A percentile compares a stretch with the other conserved stretches of the same genome.
phyloP scores from a whole-genome alignment of 148 eudicot species.

The Beta vulgaris region DNA sequence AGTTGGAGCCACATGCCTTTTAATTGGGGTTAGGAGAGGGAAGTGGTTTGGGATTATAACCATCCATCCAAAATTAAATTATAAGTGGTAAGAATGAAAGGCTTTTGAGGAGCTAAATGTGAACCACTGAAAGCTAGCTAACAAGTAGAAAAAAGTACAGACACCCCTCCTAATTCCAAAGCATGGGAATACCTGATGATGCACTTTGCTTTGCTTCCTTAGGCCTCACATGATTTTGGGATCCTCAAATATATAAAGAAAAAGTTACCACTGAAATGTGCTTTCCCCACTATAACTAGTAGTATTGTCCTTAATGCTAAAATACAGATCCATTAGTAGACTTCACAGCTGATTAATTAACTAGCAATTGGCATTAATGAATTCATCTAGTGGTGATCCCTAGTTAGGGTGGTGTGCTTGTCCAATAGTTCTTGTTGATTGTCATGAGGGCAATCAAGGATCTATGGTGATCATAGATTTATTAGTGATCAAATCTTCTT shows the following conservation, averaged over 20 bases:
- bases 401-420: too few relatives aligned
- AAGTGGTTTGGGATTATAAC: not conserved
- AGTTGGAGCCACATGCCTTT: slow-evolving; percentile 21
- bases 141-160: not conserved
- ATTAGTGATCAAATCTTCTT: too few relatives aligned
- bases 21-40: not conserved
- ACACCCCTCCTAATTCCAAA: not conserved
- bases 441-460: too few relatives aligned
- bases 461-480: too few relatives aligned
- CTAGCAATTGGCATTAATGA: not conserved
- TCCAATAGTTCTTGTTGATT: too few relatives aligned
- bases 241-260: not conserved
- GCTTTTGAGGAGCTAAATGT: not conserved
- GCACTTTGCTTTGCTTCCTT: slow-evolving; percentile 22
- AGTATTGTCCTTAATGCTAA: not conserved
- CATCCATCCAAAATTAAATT: not conserved
- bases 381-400: too few relatives aligned
- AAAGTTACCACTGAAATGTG: not conserved
- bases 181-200: slow-evolving; percentile 8
- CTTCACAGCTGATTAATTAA: not conserved
- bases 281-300: not conserved
- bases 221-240: slow-evolving; percentile 18
- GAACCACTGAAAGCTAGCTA: not conserved
- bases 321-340: not conserved
- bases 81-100: not conserved